Evolutionary conservation across 805 yeast species (phyloP).

Genomic region (Schizosaccharomyces osmophilus): DNA sequence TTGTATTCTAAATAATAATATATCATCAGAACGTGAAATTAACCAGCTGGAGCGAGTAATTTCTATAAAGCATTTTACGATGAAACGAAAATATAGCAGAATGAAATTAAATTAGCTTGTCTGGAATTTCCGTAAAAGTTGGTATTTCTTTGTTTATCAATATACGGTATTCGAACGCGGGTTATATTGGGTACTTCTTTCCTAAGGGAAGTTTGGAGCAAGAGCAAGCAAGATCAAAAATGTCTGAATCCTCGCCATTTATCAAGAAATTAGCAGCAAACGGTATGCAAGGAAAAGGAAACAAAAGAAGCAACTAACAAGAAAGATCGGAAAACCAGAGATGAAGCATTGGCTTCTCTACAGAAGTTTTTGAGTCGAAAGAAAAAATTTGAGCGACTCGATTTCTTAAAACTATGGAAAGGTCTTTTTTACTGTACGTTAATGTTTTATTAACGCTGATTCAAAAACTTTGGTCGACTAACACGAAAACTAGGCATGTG

Average conservation of each 20-base stretch:
- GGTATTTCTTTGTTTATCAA: no score
- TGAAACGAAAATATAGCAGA: no score
- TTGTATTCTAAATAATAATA: no score
- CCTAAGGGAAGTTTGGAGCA: background rate
- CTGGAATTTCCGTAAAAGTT: no score
- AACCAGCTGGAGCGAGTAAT: no score
- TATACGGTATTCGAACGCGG: no score
- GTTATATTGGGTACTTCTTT: background rate
- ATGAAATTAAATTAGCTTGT: no score
- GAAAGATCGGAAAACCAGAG: slow-evolving; percentile 8
- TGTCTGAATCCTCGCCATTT: slow-evolving; percentile 18
- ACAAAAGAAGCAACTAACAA: background rate
- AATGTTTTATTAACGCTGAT: background rate
- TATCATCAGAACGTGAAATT: no score
- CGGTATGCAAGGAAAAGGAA: slow-evolving; percentile 14
- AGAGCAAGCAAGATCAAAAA: background rate
- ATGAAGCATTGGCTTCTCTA: slow-evolving; percentile 2
- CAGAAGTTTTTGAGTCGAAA: slow-evolving; percentile 2
- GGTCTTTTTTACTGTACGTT: slow-evolving; percentile 47
- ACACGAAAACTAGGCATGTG: slow-evolving; percentile 43
- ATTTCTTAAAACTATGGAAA: slow-evolving; percentile 73
- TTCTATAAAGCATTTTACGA: no score
- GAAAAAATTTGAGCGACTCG: slow-evolving; percentile 12
- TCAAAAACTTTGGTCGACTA: background rate
- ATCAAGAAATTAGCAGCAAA: slow-evolving; percentile 70